phyloP scores from a whole-genome alignment of 768 basidiomycete species.

The Hericium erinaceus region DNA sequence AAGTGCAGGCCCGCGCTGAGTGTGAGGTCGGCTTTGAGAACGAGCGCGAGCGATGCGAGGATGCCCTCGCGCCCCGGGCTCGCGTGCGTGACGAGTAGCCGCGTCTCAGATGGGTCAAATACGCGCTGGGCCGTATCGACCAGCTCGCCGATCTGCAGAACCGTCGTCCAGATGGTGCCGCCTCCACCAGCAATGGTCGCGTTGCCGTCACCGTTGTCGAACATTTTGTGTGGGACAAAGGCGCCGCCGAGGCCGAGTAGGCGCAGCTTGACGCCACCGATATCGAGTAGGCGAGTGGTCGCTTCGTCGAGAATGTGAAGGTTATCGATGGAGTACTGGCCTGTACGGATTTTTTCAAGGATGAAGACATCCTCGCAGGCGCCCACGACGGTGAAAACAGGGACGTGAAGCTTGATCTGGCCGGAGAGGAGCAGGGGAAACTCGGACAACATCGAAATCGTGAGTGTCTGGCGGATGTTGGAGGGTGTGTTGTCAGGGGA shows the following conservation, averaged over 20 bases:
- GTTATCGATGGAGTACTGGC: conserved; percentile 78
- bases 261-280: conserved; percentile 89
- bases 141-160: conserved; percentile 94
- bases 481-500: conserved; percentile 59
- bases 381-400: conserved; percentile 95
- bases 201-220: conserved; percentile 86
- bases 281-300: conserved; percentile 83
- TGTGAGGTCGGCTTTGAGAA: conserved; percentile 90
- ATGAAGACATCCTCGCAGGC: conserved; percentile 94
- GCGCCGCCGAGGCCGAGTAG: conserved; percentile 96
- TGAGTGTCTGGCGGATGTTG: conserved; percentile 62
- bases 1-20: conserved; percentile 94
- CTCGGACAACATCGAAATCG: conserved; percentile 79
- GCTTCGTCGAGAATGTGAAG: conserved; percentile 91
- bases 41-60: conserved; percentile 81
- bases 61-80: conserved; percentile 91
- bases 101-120: conserved; percentile 87
- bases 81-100: conserved; percentile 86
- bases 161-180: conserved; percentile 98
- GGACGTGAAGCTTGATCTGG: conserved; percentile 83
- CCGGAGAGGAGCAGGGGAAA: conserved; percentile 88
- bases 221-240: conserved; percentile 89
- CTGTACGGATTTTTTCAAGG: conserved; percentile 86
- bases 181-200: conserved; percentile 98
- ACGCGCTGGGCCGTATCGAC: conserved; percentile 95